Conservation (phyloP, 345 rosid genomes). For the Salix purpurea region DNA sequence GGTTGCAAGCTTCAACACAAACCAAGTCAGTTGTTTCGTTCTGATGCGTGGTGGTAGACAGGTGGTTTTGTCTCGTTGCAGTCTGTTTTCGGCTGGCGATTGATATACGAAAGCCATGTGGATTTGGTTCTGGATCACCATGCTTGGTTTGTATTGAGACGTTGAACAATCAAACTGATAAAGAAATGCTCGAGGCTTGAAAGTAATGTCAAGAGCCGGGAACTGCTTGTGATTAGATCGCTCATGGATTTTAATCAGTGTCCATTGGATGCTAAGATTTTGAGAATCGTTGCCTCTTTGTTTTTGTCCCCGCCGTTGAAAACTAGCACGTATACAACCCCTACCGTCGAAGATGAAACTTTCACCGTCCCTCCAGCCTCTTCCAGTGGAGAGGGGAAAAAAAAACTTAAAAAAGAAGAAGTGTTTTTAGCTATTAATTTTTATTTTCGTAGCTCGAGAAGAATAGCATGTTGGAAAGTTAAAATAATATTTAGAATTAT, state of each 20-base stretch:
- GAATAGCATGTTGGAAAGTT: too few species aligned
- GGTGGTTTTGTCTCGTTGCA: background rate
- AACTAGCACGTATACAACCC: too few species aligned
- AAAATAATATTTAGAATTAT: too few species aligned
- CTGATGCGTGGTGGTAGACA: constrained; percentile 14
- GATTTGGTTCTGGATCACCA: background rate
- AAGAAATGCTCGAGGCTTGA: background rate
- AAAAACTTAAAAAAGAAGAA: too few species aligned
- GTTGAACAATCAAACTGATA: background rate
- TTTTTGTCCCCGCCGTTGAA: background rate
- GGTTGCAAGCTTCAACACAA: constrained; percentile 40
- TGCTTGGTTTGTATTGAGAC: constrained; percentile 10
- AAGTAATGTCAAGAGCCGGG: background rate
- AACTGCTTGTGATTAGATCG: constrained; percentile 2
- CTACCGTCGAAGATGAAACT: too few species aligned
- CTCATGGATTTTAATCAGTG: background rate
- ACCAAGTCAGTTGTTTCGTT: constrained; percentile 60
- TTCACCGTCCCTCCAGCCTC: too few species aligned
- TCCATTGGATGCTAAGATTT: too few species aligned
- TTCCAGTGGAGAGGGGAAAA: too few species aligned
- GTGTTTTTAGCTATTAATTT: too few species aligned
- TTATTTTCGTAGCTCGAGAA: too few species aligned
- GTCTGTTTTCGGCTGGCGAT: constrained; percentile 2
- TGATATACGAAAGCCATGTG: constrained; percentile 2
- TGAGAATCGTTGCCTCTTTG: background rate